Evolutionary conservation across 2,329 filamentous ascomycete species (phyloP), one percentile per base, ranked within the genome.

Genomic region (Colletotrichum eleusines): DNA sequence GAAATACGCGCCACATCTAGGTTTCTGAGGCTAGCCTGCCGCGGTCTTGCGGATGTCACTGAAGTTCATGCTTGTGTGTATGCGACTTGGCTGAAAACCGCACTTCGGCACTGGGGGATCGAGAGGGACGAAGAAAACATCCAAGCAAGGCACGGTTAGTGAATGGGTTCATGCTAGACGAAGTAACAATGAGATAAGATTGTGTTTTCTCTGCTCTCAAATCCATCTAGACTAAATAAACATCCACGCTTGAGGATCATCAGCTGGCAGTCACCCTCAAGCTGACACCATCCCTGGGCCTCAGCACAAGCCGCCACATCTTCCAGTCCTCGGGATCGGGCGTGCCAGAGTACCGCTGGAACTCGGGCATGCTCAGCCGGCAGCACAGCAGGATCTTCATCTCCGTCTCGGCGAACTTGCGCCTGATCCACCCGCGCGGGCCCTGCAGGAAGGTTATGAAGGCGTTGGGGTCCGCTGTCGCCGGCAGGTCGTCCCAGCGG

Each of bases 271-370:
- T 79, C 14, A 80, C 78, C 74, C 79, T 81, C 63, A 84, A 77
- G 1, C 76, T 78, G 18, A 83, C 78, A 33, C 83, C 83, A 71
- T 84, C 80, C 76, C 80, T 81, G 2, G 83, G 83, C 64, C 83
- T 76, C 74, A 85, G 73, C 20, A 84, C 83, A 54, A 85, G 73
- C 44, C 82, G 78, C 83, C 83, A 85, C 83, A 84, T 84, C 78
- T 85, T 85, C 78, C 81, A 80, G 18, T 79, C 77, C 75, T 84
- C 83, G 11, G 83, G 83, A 73, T 85, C 80, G 5, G 77, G 76
- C 8, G 80, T 77, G 35, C 72, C 74, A 40, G 74, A 70, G 68
- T 84, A 81, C 20, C 78, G 78, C 72, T 73, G 63, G 70, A 80
- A 79, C 68, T 79, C 76, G 71, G 74, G 80, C 76, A 76, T 75